Percentiles rank a stretch among this genome's conserved stretches.
These are phyloP conservation scores for Centaurea solstitialis DNA, from an alignment of 129 eudicot genomes.

Conservation along the genomic window DNA sequence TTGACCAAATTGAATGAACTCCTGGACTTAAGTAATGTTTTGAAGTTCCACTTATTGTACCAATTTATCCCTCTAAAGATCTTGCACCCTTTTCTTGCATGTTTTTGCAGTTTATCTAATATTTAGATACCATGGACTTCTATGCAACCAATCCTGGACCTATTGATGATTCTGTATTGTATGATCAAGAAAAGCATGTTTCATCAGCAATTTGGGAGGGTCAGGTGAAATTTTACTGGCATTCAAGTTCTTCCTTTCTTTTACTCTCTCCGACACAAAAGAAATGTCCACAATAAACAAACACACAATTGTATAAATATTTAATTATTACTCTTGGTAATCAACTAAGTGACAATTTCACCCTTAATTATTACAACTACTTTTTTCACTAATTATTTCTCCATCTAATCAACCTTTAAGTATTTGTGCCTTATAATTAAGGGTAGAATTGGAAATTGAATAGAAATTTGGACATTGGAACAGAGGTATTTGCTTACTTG, in stretches of 20 bases:
- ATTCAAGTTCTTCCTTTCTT: constrained; percentile 11
- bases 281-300: background rate
- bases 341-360: background rate
- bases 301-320: background rate
- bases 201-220: constrained; percentile 99
- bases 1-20: background rate
- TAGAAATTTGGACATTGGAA: background rate
- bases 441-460: background rate
- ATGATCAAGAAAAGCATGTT: constrained; percentile 98
- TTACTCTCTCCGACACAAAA: background rate
- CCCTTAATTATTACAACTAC: background rate
- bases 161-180: constrained; percentile 75
- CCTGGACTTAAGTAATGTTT: background rate
- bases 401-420: background rate
- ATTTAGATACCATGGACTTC: constrained; percentile 56
- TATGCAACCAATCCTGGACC: constrained; percentile 92
- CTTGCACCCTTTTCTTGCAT: constrained; percentile 7
- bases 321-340: background rate
- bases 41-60: background rate
- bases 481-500: background rate
- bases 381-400: background rate
- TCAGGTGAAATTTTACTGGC: constrained; percentile 53
- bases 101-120: constrained; percentile 19
- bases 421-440: background rate
- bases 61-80: constrained; percentile 12